Base-by-base conservation (phyloP, 1,284 basidiomycete genomes). In the Apiotrichum gamsii region DNA sequence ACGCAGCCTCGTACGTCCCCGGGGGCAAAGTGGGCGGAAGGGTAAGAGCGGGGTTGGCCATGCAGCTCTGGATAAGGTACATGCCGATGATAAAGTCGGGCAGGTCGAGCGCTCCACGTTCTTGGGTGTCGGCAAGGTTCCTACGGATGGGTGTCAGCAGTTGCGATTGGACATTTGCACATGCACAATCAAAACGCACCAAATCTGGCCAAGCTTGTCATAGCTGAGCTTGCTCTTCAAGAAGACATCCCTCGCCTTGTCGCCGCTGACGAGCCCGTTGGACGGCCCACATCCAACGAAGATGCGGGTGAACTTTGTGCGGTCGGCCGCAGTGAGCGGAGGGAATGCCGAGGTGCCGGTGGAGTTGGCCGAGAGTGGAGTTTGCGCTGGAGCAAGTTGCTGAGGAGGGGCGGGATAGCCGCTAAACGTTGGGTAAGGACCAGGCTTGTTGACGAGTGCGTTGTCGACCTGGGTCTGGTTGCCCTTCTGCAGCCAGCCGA, bases 31-130 rank as follows among this genome's bases (percentile, higher is more conserved):
- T 74, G 2, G 81, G 69, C 10, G 95, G 95, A 37, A 98, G 79
- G 39, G 77, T 78, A 35, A 83, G 74, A 48, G 90, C 75, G 44
- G 85, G 79, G 44, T 83, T 82, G 40, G 85, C 82, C 93, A 98
- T 97, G 40, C 81, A 78, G 34, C 81, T 84, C 72, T 96, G 93
- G 59, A 97, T 94, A 64, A 72, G 68, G 69, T 87, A 89, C 95
- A 99, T 96, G 43, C 88, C 95, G 63, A 99, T 83, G 56, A 87
- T 85, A 67, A 98, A 99, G 72, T 99, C 95, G 35, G 86, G 80
- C 19, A 83, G 77, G 67, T 98, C 95, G 51, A 99, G 81, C 3
- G 80, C 77, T 33, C 95, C 95, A 51, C 95, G 82, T 58, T 87
- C 82, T 70, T 93, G 88, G 1, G 91, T 94, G 72, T 99, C 95